Conservation (phyloP, 1,284 basidiomycete genomes). For the Cutaneotrichosporon sp. region DNA sequence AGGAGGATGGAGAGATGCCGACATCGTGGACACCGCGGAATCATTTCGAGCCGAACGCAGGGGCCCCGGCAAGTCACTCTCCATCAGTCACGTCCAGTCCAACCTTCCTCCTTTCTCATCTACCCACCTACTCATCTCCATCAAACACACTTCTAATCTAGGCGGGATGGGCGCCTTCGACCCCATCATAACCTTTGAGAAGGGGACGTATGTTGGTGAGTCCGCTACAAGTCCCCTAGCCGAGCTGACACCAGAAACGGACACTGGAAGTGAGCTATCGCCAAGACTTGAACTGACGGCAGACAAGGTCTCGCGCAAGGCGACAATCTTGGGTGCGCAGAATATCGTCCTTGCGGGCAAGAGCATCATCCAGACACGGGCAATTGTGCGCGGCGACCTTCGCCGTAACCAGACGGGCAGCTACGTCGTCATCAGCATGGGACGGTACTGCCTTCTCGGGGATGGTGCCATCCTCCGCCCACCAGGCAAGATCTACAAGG, state of each 20-base stretch:
- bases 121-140: background rate
- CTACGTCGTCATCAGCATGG: conserved; percentile 83
- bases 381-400: conserved; percentile 41
- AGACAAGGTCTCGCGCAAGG: conserved; percentile 87
- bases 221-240: background rate
- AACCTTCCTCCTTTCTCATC: background rate
- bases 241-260: conserved; percentile 39
- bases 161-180: conserved; percentile 49
- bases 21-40: conserved; percentile 8
- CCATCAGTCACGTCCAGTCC: background rate
- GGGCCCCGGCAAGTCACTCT: background rate
- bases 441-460: conserved; percentile 86
- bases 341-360: conserved; percentile 98
- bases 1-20: background rate
- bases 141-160: background rate
- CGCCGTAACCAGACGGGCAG: conserved; percentile 62
- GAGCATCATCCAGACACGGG: conserved; percentile 83
- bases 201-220: conserved; percentile 47
- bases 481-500: conserved; percentile 57
- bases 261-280: conserved; percentile 45
- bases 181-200: conserved; percentile 46
- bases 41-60: background rate
- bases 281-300: background rate
- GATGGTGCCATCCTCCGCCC: conserved; percentile 80
- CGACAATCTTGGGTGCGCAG: conserved; percentile 88